Base-by-base conservation (phyloP, 1,139 yeast genomes). In the Meyerozyma elateridarum region DNA sequence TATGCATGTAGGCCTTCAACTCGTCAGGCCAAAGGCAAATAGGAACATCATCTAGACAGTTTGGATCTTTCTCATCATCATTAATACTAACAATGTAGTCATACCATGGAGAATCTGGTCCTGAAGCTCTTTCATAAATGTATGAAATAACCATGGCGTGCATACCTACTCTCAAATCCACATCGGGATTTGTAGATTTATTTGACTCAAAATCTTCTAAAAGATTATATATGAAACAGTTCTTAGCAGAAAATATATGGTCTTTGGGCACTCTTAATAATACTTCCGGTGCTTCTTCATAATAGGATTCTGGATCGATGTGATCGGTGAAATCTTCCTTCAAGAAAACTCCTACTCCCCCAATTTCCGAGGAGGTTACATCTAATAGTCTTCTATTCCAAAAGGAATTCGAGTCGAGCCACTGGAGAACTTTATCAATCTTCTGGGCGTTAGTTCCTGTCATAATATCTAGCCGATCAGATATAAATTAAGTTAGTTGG, bases 291-390 rank as follows among this genome's bases (percentile, higher is more conserved):
- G 37, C 34, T 15, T 52, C 47, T 28, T 47, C 40, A 19, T 40
- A 42, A 7, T 52, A 48, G 11, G 74, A 52, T 28, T 61, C 62
- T 34, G 52, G 45, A 27, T 53, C 54, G 18, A 24, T 4, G 8
- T 14, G 8, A 9, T 15, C 18, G 5, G 83, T 77, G 7, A 31
- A 26, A 6, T 34, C 35, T 3, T 36, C 35, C 15, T 37, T 25
- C 30, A 44, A 49, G 52, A 81, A 84, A 1, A 87, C 93, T 4
- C 95, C 95, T 4, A 77, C 46, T 0, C 95, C 95, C 6, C 89
- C 87, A 6, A 62, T 41, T 5, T 58, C 46, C 0, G 91, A 80
- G 11, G 48, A 40, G 30, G 56, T 62, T 2, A 82, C 57, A 18
- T 61, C 64, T 28, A 82, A 52, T 11, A 63, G 48, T 1, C 62